Base-by-base conservation (phyloP, 2,329 filamentous ascomycete species). In the Ramularia endophylla region DNA sequence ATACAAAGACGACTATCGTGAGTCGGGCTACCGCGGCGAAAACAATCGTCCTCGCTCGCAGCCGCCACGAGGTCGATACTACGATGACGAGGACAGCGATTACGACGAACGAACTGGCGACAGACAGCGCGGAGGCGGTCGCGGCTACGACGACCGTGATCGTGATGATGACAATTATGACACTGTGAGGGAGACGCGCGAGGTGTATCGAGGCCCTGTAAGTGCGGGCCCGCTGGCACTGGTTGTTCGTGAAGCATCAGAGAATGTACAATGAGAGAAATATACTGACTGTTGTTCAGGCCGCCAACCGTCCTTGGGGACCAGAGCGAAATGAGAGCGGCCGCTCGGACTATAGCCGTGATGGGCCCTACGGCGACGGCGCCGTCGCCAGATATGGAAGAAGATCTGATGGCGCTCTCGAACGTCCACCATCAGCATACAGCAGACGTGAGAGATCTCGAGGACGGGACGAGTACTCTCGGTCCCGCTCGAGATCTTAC, bases 121-220 rank as follows among this genome's bases (percentile, higher is more conserved):
- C 34, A 34, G 52, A 20, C 44, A 53, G 41, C 45, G 44, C 25
- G 37, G 43, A 18, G 31, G 44, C 34, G 51, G 47, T 19, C 43
- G 54, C 36, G 52, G 57, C 33, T 58, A 58, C 29, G 52, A 56
- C 17, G 54, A 57, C 22, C 25, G 43, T 38, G 47, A 56, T 34
- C 44, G 40, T 17, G 41, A 48, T 25, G 34, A 36, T 18, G 22
- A 25, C 22, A 27, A 31, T 16, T 40, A 43, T 25, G 40, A 46
- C 38, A 56, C 56, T n/a, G 55, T 58, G 33, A 47, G 55, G 20
- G 50, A 59, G 37, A 53, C 54, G 47, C 57, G 52, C 27, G 57
- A 60, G 46, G 36, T 55, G 27, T 60, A 60, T 38, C 47, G 55
- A 15, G 59, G 58, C 31, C 51, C 51, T 43, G 59, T 62, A 57